Evolutionary conservation across 331 rosid species (phyloP).

Genomic region (Quercus lobata): DNA sequence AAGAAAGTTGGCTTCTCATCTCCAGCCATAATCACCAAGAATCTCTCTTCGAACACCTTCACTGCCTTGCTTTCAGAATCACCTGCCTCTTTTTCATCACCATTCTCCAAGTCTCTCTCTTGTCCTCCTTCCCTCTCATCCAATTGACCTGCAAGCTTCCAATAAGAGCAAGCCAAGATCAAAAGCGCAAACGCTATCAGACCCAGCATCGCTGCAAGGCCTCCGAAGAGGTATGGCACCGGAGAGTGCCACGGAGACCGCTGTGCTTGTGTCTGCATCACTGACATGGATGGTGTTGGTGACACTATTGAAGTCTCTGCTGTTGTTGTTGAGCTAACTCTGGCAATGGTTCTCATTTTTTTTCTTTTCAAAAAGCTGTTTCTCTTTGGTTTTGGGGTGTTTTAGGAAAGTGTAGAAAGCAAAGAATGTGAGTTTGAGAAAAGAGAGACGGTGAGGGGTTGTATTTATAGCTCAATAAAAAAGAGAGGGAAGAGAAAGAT

Average conservation of each 20-base stretch:
- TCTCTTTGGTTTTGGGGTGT: neutral
- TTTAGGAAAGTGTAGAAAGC: neutral
- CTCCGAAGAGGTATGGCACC: slow-evolving; percentile 81
- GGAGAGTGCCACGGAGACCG: slow-evolving; percentile 70
- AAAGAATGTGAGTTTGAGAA: slow-evolving; percentile 27
- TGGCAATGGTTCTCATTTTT: slow-evolving; percentile 43
- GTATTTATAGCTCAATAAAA: slow-evolving; percentile 35
- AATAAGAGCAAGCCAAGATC: slow-evolving; percentile 62
- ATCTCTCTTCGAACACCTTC: slow-evolving; percentile 46
- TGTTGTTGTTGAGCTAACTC: slow-evolving; percentile 3
- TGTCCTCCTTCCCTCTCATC: slow-evolving; percentile 4
- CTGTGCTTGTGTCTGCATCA: slow-evolving; percentile 11
- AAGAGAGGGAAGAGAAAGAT: neutral
- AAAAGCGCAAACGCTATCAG: slow-evolving; percentile 58
- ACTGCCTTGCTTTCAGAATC: slow-evolving; percentile 18
- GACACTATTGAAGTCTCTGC: neutral
- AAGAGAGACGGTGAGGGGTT: neutral
- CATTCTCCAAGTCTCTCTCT: slow-evolving; percentile 27
- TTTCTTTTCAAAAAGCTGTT: neutral
- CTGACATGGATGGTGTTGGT: slow-evolving; percentile 1
- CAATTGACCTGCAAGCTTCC: slow-evolving; percentile 26
- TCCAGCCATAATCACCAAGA: slow-evolving; percentile 85
- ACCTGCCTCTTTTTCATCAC: slow-evolving; percentile 19
- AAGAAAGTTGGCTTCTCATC: slow-evolving; percentile 62
- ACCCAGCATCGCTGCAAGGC: slow-evolving; percentile 56